Evolutionary conservation across 106 monocot species (phyloP), one percentile per base, ranked within the genome.

Genomic region (Alisma plantagoaquatica): DNA sequence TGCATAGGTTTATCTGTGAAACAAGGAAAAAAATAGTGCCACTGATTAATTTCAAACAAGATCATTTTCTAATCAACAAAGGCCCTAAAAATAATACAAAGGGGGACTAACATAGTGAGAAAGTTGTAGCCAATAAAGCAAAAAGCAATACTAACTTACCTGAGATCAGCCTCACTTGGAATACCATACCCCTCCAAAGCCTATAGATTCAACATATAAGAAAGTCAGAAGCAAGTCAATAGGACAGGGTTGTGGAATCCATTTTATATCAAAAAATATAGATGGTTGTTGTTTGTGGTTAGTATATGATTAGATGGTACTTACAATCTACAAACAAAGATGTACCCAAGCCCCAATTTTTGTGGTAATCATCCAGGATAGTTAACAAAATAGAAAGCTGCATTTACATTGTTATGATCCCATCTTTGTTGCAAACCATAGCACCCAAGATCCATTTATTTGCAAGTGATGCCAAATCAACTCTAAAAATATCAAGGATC

Each of bases 181-280:
- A 64, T 67, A 70, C 70, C 75, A 69, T 99, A 98, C 61, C 90
- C 89, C 78, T 84, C 82, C 64, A 84, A 71, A 72, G 98, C 90
- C 98, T 99, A 90, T 99, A 79, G 72, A 98, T 85, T 85, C 81
- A 99, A 99, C 85, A 99, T 89, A 98, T 89, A 98, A 99, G 63
- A 49, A 82, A 79, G 82, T 90, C 90, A 99, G 98, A 71, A 76
- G 69, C 57, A 62, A 81, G 74, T 61, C n/a, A 71, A 45, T 59
- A 79, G 63, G 66, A 66, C 70, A 69, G 68, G 55, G 64, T 72
- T 59, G 76, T 62, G 70, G 86, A 78, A 82, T 71, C 77, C 82
- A 84, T 60, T 86, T 75, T 79, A 79, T 65, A 82, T 99, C 79
- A 81, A 82, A 59, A n/a, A 60, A 99, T 61, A 68, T 68, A 67